These are phyloP conservation scores for Tolypocladium paradoxum DNA, from an alignment of 2,329 filamentous ascomycete species.

Conservation along the genomic window DNA sequence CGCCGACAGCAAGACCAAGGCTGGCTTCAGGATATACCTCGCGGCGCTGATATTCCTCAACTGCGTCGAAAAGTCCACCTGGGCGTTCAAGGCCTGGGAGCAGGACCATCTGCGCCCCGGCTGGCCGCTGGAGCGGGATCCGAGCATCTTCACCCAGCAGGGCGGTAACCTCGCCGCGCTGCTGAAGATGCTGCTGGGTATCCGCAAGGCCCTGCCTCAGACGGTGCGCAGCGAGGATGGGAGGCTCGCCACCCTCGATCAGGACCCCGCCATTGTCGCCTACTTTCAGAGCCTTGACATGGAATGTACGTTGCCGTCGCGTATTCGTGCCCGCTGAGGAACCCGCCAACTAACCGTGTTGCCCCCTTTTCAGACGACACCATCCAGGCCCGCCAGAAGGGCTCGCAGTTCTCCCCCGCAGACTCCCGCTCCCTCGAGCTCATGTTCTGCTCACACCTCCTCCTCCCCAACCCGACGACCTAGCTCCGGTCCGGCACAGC, in stretches of 20 bases:
- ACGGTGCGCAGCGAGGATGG: conserved; percentile 35
- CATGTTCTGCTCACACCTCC: conserved; percentile 36
- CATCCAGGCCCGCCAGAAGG: conserved; percentile 33
- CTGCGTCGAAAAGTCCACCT: conserved; percentile 57
- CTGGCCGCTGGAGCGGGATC: conserved; percentile 51
- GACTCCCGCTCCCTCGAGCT: conserved; percentile 41
- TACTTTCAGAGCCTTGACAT: conserved; percentile 48
- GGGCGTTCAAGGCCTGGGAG: conserved; percentile 59
- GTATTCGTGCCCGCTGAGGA: neutral
- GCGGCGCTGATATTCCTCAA: conserved; percentile 52
- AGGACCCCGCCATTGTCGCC: conserved; percentile 31
- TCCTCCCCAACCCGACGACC: conserved; percentile 24
- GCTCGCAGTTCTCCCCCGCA: conserved; percentile 38
- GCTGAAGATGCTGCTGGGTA: conserved; percentile 50
- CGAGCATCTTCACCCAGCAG: conserved; percentile 45
- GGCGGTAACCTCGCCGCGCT: conserved; percentile 48
- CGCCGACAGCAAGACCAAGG: conserved; percentile 48
- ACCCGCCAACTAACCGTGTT: neutral
- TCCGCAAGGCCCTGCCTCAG: conserved; percentile 47
- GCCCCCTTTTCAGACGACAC: conserved; percentile 16
- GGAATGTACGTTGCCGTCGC: conserved; percentile 37
- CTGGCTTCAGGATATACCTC: conserved; percentile 51
- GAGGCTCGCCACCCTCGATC: conserved; percentile 35
- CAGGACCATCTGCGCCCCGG: conserved; percentile 46
- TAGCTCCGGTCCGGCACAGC: neutral